Evolutionary conservation across 2,329 filamentous ascomycete genomes (phyloP).

Genomic region (Blumeriella jaapii): DNA sequence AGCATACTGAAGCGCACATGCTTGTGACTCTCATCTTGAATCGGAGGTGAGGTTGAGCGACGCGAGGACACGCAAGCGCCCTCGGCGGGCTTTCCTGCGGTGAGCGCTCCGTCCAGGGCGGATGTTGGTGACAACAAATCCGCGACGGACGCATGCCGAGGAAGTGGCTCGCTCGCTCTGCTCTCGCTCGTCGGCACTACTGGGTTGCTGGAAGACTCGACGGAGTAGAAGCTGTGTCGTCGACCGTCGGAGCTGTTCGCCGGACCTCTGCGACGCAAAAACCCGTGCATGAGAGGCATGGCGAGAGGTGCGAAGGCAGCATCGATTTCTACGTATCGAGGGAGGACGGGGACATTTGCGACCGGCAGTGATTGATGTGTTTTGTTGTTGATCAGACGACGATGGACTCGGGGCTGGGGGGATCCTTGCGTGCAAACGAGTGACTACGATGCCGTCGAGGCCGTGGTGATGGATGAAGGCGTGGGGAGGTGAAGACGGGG

Average conservation of each 20-base stretch:
- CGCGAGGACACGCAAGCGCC: slow-evolving; percentile 7
- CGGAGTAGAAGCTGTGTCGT: slow-evolving; percentile 24
- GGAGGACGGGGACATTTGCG: too few relatives aligned
- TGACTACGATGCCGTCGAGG: not conserved
- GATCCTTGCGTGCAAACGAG: slow-evolving; percentile 3
- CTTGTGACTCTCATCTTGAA: slow-evolving; percentile 43
- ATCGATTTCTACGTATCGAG: slow-evolving; percentile 23
- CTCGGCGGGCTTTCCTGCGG: slow-evolving; percentile 15
- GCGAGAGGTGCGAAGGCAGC: slow-evolving; percentile 6
- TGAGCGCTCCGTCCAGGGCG: slow-evolving; percentile 7
- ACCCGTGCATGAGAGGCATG: slow-evolving; percentile 24
- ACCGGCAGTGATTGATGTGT: too few relatives aligned
- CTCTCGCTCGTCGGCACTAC: slow-evolving; percentile 14
- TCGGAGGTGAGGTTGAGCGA: slow-evolving; percentile 30
- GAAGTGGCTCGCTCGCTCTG: slow-evolving; percentile 27
- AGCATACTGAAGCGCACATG: slow-evolving; percentile 58
- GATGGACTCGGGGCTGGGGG: slow-evolving; percentile 3
- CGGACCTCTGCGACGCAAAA: slow-evolving; percentile 23
- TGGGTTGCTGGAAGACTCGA: slow-evolving; percentile 15
- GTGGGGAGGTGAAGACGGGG: too few relatives aligned
- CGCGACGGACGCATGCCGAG: slow-evolving; percentile 21
- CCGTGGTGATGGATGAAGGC: not conserved
- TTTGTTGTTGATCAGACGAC: too few relatives aligned
- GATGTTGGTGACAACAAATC: slow-evolving; percentile 20
- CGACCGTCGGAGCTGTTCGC: slow-evolving; percentile 23